Evolutionary conservation across 805 yeast genomes (phyloP), one percentile per base, ranked within the genome.

Genomic region (Ogataea henricii): DNA sequence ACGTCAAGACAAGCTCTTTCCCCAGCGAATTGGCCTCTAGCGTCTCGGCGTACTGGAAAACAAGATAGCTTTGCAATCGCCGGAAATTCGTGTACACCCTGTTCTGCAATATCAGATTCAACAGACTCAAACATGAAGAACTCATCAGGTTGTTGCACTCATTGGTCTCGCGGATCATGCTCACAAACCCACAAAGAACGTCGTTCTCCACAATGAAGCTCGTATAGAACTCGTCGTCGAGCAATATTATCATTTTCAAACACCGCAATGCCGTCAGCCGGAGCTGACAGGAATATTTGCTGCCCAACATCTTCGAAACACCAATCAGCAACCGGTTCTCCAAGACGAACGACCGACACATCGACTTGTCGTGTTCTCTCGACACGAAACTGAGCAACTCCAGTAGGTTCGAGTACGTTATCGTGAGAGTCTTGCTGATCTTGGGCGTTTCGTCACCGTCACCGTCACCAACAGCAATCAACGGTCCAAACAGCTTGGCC

Each of bases 41-140:
- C 3, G 48, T 40, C 7, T 42, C 33, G 6, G 39, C 17, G 22
- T 63, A 62, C 3, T 51, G 45, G 1, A 42, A 41, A n/a, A 48
- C 55, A 26, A 66, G 32, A 40, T 66, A 59, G 10, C 45, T 45
- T 29, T 53, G 49, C 23, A 66, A 26, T 0, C 57, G 29, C 35
- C 53, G 53, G 36, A 55, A 57, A 40, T 63, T 64, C 16, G 40
- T 18, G 6, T 51, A 45, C 3, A 43, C 38, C 9, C 52, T 41
- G 42, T 63, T 55, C 9, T 61, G 61, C 3, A 51, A 14, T 3
- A 66, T 43, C 8, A 58, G 23, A 27, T 54, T 52, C 34, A 66
- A 41, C 20, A 91, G 70, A 61, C 87, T 90, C 39, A 89, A 70
- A 53, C 92, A 78, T 5, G 91, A 78, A 0, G 97, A 89, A 58